phyloP scores from a whole-genome alignment of 805 yeast genomes.

The Cyberlindnera maclurae region DNA sequence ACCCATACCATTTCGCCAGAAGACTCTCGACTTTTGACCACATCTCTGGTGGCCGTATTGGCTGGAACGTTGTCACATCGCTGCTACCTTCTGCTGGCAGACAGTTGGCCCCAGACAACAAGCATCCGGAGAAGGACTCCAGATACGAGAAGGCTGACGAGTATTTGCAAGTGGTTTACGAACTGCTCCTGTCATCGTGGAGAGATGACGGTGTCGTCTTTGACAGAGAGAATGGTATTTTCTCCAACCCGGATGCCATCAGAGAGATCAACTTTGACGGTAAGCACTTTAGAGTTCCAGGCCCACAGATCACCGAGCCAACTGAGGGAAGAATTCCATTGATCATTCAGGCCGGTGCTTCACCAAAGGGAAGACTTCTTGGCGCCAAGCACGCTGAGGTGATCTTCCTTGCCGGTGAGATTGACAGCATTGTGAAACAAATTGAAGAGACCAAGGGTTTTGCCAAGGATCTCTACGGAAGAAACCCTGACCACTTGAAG shows the following conservation, averaged over 20 bases:
- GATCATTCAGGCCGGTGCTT: constrained; percentile 39
- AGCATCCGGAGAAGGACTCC: constrained; percentile 33
- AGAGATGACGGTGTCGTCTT: constrained; percentile 33
- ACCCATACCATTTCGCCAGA: constrained; percentile 38
- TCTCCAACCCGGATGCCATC: constrained; percentile 34
- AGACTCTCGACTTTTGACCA: constrained; percentile 39
- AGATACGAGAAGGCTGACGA: constrained; percentile 39
- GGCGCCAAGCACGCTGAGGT: constrained; percentile 40
- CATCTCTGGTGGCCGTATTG: constrained; percentile 38
- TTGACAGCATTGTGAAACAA: constrained; percentile 24
- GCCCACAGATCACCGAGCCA: constrained; percentile 37
- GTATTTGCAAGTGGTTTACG: constrained; percentile 34
- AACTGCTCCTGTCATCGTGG: constrained; percentile 37
- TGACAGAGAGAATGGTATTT: constrained; percentile 26
- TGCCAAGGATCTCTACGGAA: constrained; percentile 29
- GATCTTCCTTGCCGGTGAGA: constrained; percentile 30
- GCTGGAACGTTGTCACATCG: constrained; percentile 42
- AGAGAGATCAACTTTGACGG: constrained; percentile 38
- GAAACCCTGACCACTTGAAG: constrained; percentile 35
- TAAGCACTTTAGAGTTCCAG: constrained; percentile 30
- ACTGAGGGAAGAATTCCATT: constrained; percentile 39
- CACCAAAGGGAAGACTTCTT: constrained; percentile 33
- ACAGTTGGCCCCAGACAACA: constrained; percentile 31
- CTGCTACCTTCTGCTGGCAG: constrained; percentile 37
- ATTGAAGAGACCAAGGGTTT: constrained; percentile 29